A percentile compares a stretch with the other conserved stretches of the same genome.
Conservation (phyloP, 805 yeast genomes). For the Yamadazyma olivae region DNA sequence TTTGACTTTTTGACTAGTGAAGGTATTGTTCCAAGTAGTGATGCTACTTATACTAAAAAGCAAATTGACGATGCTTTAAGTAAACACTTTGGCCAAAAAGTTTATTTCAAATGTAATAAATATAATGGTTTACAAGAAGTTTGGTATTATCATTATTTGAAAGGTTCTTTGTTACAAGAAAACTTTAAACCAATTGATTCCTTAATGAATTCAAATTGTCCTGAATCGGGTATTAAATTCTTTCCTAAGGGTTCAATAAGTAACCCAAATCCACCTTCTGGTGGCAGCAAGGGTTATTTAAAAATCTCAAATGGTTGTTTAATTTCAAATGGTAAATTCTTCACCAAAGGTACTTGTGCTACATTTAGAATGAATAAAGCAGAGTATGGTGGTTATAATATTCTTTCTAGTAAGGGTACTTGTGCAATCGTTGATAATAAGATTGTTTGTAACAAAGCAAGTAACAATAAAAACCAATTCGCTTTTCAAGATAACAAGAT, state of each 20-base stretch:
- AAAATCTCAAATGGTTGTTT: conserved; percentile 55
- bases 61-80: conserved; percentile 32
- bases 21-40: conserved; percentile 36
- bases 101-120: conserved; percentile 33
- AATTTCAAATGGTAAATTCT: conserved; percentile 86
- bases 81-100: conserved; percentile 28
- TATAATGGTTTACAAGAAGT: conserved; percentile 52
- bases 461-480: conserved; percentile 28
- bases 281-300: conserved; percentile 8
- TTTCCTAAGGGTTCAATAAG: conserved; percentile 53
- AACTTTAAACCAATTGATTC: conserved; percentile 59
- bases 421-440: conserved; percentile 49
- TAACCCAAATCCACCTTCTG: conserved; percentile 19
- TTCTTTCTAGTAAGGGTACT: conserved; percentile 68
- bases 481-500: conserved; percentile 44
- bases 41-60: conserved; percentile 27
- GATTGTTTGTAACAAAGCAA: conserved; percentile 18
- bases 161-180: conserved; percentile 71
- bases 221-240: conserved; percentile 54
- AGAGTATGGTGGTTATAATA: conserved; percentile 68
- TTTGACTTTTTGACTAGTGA: conserved; percentile 29
- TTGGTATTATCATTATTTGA: conserved; percentile 81
- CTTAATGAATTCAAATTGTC: conserved; percentile 57
- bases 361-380: conserved; percentile 56
- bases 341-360: conserved; percentile 80